Evolutionary conservation across 108 stramenopile species (phyloP).

Genomic region (Cafeteria roenbergensis): DNA sequence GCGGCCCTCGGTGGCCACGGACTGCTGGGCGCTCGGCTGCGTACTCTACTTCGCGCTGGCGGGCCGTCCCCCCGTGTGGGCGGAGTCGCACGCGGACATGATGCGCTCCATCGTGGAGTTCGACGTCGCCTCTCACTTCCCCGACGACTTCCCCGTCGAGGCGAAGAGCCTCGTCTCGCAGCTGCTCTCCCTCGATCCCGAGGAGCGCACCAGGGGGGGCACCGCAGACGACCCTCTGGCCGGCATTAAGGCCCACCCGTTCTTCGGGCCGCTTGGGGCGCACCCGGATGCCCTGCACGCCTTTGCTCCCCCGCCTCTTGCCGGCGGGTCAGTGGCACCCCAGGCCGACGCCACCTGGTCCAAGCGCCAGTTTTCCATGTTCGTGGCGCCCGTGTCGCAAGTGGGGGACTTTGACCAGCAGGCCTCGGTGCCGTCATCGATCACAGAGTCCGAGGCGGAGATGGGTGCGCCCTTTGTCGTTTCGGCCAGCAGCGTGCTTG

Average conservation of each 20-base stretch:
- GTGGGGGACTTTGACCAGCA: neutral
- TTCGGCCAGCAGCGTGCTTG: no score
- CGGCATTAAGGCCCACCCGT: neutral
- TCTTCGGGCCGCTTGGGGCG: conserved; percentile 10
- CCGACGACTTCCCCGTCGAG: conserved; percentile 5
- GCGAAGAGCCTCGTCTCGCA: conserved; percentile 3
- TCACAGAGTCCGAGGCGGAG: neutral
- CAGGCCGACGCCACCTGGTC: neutral
- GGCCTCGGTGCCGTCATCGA: neutral
- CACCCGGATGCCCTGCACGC: neutral
- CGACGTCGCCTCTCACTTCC: conserved; percentile 15
- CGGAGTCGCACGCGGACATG: conserved; percentile 54
- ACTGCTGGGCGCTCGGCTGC: conserved; percentile 91
- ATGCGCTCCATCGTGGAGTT: conserved; percentile 67
- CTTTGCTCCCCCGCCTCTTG: neutral
- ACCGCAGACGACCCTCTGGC: neutral
- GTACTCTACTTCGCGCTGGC: conserved; percentile 73
- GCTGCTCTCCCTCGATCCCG: conserved; percentile 6
- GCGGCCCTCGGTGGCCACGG: conserved; percentile 53
- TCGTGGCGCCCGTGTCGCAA: neutral
- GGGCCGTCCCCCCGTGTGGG: conserved; percentile 75
- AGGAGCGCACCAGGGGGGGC: neutral
- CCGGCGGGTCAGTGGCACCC: neutral
- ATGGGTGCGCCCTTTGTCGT: neutral
- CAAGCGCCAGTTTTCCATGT: neutral